Conservation (phyloP, 768 basidiomycete genomes). For the Leccinum subgranulosum region DNA sequence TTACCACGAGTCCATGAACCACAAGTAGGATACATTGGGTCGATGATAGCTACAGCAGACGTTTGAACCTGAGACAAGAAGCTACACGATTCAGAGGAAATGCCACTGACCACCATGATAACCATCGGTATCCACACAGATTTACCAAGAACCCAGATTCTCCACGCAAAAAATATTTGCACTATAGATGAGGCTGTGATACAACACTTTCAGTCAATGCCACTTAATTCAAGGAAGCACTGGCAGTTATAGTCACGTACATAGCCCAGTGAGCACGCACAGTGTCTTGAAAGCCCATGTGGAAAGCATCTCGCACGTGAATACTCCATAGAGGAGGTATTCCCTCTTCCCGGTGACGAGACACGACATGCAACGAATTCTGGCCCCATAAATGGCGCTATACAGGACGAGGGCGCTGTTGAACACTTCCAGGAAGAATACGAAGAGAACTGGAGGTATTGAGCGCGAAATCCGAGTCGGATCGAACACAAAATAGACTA, state of each 20-base stretch:
- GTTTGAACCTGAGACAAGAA: neutral
- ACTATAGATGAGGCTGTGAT: conserved; percentile 4
- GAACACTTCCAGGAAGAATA: conserved; percentile 6
- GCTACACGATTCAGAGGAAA: neutral
- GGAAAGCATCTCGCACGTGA: neutral
- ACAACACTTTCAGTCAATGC: neutral
- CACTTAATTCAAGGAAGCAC: neutral
- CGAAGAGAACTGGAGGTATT: neutral
- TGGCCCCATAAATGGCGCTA: conserved; percentile 1
- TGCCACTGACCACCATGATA: conserved; percentile 1
- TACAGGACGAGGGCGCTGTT: conserved; percentile 8
- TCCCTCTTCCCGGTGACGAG: conserved; percentile 8
- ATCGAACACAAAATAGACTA: neutral
- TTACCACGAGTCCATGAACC: conserved; percentile 3
- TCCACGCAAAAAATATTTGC: conserved; percentile 9
- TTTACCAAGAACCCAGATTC: conserved; percentile 6
- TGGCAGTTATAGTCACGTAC: neutral
- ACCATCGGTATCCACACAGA: conserved; percentile 2
- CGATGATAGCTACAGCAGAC: neutral
- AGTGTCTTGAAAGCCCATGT: conserved; percentile 7
- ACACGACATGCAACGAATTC: conserved; percentile 6
- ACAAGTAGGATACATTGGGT: conserved; percentile 2
- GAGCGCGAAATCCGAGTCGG: neutral
- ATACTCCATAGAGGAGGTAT: neutral
- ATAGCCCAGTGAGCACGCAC: conserved; percentile 9